These are phyloP conservation scores for Whalleya microplaca DNA, from an alignment of 2,329 filamentous ascomycete species.

Conservation along the genomic window DNA sequence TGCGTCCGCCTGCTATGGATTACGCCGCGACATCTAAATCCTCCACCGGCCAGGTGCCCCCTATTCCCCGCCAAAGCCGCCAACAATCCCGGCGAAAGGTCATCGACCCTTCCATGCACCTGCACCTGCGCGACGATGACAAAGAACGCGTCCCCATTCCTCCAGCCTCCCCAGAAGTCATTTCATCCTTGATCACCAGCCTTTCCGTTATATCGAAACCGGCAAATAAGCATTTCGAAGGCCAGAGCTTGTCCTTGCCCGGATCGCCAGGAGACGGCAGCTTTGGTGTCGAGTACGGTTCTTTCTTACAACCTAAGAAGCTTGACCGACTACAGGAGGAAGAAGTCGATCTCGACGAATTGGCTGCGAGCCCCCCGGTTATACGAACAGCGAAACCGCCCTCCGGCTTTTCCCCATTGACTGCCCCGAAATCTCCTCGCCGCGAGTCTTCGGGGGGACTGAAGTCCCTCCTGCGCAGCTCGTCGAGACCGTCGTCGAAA, in stretches of 20 bases:
- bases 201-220: slow-evolving; percentile 70
- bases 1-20: slow-evolving; percentile 28
- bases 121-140: slow-evolving; percentile 32
- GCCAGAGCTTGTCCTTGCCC: slow-evolving; percentile 46
- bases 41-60: slow-evolving; percentile 27
- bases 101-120: slow-evolving; percentile 37
- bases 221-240: slow-evolving; percentile 71
- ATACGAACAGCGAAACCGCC: slow-evolving; percentile 82
- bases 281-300: slow-evolving; percentile 76
- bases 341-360: slow-evolving; percentile 57
- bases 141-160: slow-evolving; percentile 36
- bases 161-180: slow-evolving; percentile 69
- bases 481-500: slow-evolving; percentile 63
- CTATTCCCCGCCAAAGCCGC: slow-evolving; percentile 36
- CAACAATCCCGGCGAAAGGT: slow-evolving; percentile 38
- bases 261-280: slow-evolving; percentile 49
- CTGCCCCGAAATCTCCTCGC: slow-evolving; percentile 60
- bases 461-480: slow-evolving; percentile 61
- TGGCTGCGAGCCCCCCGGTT: slow-evolving; percentile 69
- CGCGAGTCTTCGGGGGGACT: slow-evolving; percentile 55
- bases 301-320: slow-evolving; percentile 56
- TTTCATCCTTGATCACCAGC: slow-evolving; percentile 70
- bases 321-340: slow-evolving; percentile 54
- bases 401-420: slow-evolving; percentile 73
- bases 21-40: slow-evolving; percentile 20